A percentile compares a stretch with the other conserved stretches of the same genome.
phyloP scores from a whole-genome alignment of 768 basidiomycete species.

The Auricularia sp. region DNA sequence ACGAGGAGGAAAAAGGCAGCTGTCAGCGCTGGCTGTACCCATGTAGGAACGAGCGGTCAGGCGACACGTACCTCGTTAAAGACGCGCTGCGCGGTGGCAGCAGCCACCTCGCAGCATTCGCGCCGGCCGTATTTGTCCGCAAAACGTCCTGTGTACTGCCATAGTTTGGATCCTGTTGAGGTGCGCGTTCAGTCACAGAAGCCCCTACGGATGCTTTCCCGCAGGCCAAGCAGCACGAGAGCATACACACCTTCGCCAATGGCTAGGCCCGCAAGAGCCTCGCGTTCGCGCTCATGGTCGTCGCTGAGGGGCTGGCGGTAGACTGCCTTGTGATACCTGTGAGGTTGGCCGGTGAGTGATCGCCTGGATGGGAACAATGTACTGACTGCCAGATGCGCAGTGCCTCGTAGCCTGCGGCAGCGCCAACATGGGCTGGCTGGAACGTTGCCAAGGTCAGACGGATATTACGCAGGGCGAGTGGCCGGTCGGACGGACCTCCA shows the following conservation, averaged over 20 bases:
- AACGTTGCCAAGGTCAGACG: constrained; percentile 32
- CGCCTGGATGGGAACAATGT: neutral
- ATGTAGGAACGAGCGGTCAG: neutral
- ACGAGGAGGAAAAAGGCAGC: neutral
- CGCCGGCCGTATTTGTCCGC: constrained; percentile 37
- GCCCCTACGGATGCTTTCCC: neutral
- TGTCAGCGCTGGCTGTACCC: neutral
- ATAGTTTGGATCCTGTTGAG: constrained; percentile 42
- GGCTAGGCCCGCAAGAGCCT: constrained; percentile 57
- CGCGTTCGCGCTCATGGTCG: constrained; percentile 51
- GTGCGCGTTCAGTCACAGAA: constrained; percentile 3
- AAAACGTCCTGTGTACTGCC: constrained; percentile 38
- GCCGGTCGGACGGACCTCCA: constrained; percentile 25
- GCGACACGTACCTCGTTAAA: constrained; percentile 36
- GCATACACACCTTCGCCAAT: constrained; percentile 51
- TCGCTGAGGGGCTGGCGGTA: constrained; percentile 43
- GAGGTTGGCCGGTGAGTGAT: neutral
- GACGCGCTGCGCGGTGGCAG: constrained; percentile 52
- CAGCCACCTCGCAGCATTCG: constrained; percentile 53
- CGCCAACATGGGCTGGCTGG: constrained; percentile 53
- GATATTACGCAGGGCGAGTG: neutral
- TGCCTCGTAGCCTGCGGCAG: constrained; percentile 71
- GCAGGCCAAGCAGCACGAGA: too few species aligned
- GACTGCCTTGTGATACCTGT: constrained; percentile 34
- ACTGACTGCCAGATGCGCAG: constrained; percentile 47